These are phyloP conservation scores for Saturnispora galanensis DNA, from an alignment of 805 yeast species.

Conservation along the genomic window DNA sequence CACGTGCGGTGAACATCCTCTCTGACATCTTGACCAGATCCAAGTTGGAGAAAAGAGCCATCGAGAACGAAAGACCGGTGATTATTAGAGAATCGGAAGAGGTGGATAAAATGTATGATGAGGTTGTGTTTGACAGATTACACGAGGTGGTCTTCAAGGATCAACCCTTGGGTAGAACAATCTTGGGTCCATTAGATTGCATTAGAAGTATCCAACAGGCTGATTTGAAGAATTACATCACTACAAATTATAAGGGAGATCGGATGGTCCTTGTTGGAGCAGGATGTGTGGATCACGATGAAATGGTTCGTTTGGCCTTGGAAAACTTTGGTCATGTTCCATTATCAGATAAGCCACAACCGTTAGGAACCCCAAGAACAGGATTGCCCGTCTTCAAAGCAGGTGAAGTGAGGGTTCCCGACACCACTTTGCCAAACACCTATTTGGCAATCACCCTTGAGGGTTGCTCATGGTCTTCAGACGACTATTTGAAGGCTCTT, in stretches of 20 bases:
- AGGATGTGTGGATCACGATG: constrained; percentile 85
- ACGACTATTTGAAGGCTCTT: constrained; percentile 89
- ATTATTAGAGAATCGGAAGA: constrained; percentile 95
- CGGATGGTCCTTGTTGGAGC: constrained; percentile 98
- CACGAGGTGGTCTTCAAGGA: constrained; percentile 86
- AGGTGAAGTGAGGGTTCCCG: constrained; percentile 78
- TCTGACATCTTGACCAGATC: constrained; percentile 86
- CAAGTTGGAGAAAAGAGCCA: constrained; percentile 69
- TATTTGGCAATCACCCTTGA: constrained; percentile 93
- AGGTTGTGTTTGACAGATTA: constrained; percentile 92
- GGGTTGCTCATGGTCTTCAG: constrained; percentile 95
- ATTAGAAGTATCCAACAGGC: constrained; percentile 68
- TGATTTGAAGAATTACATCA: constrained; percentile 73
- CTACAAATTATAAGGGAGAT: constrained; percentile 85
- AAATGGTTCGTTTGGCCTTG: constrained; percentile 67
- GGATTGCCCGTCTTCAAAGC: constrained; percentile 73
- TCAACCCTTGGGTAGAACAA: constrained; percentile 94
- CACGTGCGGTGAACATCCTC: constrained; percentile 76
- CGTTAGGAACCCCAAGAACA: constrained; percentile 67
- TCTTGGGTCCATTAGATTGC: constrained; percentile 86
- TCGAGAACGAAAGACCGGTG: constrained; percentile 93
- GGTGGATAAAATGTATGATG: constrained; percentile 97
- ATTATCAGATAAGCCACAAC: constrained; percentile 41
- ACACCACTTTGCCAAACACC: constrained; percentile 74
- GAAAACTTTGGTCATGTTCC: constrained; percentile 66